Evolutionary conservation across 768 basidiomycete species (phyloP), one percentile per base, ranked within the genome.

Genomic region (Steccherinum ochraceum): DNA sequence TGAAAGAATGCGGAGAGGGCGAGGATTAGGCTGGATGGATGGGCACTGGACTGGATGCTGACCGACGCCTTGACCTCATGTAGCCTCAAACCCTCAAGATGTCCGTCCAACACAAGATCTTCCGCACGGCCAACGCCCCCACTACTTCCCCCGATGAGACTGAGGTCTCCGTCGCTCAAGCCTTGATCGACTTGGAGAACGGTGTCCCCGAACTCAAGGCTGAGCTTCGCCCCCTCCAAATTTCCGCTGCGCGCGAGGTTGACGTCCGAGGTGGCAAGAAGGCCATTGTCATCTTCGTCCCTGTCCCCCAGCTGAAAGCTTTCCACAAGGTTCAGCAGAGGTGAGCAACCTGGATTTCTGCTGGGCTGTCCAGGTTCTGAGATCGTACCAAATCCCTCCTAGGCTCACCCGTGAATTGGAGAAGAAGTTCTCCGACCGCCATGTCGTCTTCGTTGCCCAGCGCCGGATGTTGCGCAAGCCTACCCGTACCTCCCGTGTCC

Each of bases 371-470:
- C 10, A 13, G 26, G 12, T 43, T 20, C n/a, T n/a, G n/a, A n/a
- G n/a, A n/a, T n/a, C n/a, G n/a, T n/a, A n/a, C n/a, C n/a, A n/a
- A n/a, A 39, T 39, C 35, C 25, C 27, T 21, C 35, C 20, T 65
- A 98, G 95, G 71, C 87, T 98, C 67, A 97, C 95, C 55, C 87
- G 95, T 49, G 95, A 98, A 69, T 82, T 99, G 65, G 96, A 99
- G 84, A 99, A 99, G 84, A 99, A 99, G 75, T 97, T 99, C 77
- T 92, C 96, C 43, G 96, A 98, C 76, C 85, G 93, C 68, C 94
- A 98, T 74, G 93, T 99, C 69, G 91, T 99, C 52, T 98, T 99
- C 70, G 84, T 98, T 69, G 96, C 90, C 50, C 96, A 99, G 76
- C 93, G 96, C 70, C 86, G 95, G 66, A 93, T 97, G 85, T 79